Evolutionary conservation across 108 stramenopile genomes (phyloP), one percentile per base, ranked within the genome.

Genomic region (Skeletonema menzelii): DNA sequence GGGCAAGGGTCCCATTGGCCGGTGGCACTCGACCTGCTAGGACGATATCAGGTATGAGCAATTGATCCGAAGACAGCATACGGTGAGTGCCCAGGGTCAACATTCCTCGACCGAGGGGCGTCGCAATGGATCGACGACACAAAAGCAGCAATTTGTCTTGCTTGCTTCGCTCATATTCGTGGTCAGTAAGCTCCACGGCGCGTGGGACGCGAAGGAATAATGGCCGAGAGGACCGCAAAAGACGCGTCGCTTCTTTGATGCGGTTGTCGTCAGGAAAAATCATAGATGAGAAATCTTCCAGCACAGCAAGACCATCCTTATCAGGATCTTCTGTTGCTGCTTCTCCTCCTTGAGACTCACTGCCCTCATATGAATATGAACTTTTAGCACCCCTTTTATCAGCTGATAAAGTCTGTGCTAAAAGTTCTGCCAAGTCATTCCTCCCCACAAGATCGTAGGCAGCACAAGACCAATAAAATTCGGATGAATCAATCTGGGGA

Each of bases 81-180:
- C 85, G 65, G n/a, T 95, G 78, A 35, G 95, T 92, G n/a, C 94
- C 95, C 53, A 99, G 82, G 10, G 98, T 97, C 46, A 98, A 55
- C 98, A 99, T 99, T 35, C 97, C 99, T 38, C 99, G 83, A 1
- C 97, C 99, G 10, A 97, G 60, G 7, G 95, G 91, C 8, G 92
- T 67, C 6, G 99, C 94, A 34, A 98, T 84, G 15, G 88, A 79
- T 40, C 99, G 85, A 20, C 91, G 84, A 68, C 90, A 90, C 27
- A 97, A 73, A 42, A 96, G 77, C 0, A 91, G 73, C 22, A 97
- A 84, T 71, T 88, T 94, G 35, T 87, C 85, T 82, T 96, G 95
- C 80, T 96, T 95, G 46, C 77, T 66, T 19, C 90, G 71, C 65
- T 96, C 93, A 65, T 88, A 96, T 40, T 97, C 96, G 57, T 96